Evolutionary conservation across 306 rosid species (phyloP), one percentile per base, ranked within the genome.

Genomic region (Senna siamea): DNA sequence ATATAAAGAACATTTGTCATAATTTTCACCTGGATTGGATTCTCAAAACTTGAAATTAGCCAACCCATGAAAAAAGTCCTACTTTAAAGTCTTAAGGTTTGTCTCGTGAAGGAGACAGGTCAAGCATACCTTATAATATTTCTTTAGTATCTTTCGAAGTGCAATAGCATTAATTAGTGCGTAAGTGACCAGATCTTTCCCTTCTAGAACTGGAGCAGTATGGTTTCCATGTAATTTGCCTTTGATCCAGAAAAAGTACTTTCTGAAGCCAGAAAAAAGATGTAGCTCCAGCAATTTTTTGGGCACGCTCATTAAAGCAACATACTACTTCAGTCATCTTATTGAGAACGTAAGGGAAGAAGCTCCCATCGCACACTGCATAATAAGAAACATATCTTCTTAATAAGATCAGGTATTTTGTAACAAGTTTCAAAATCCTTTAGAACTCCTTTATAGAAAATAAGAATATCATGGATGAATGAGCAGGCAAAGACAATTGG

Each of bases 291-390:
- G 80, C 92, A 94, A 75, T 57, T 89, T 54, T 83, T 86, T 85
- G 93, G 2, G 98, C 98, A 13, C 91, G 93, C 70, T 87, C 76
- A 70, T 92, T 92, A 30, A 94, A 94, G 68, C 79, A 83, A 7
- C 97, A 95, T 7, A 89, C 90, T 60, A 94, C 80, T 6, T 69
- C 90, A 35, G 94, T 88, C 97, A 94, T 89, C 78, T 92, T 97
- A 50, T 81, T 80, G 22, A 89, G 90, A 75, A 94, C 95, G 20
- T 89, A 88, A 71, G 98, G 98, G 78, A 94, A 94, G 79, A 94
- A 91, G n/a, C 90, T 87, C 22, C 98, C 98, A 79, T 91, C 97
- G 63, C 98, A 94, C 72, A 89, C 98, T 94, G 76, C 73, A 73
- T n/a, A 55, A 55, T 22, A 59, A 37, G 40, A 37, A 37, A 37